phyloP scores from a whole-genome alignment of 352 stramenopile species.

The Achlya hypogyna region DNA sequence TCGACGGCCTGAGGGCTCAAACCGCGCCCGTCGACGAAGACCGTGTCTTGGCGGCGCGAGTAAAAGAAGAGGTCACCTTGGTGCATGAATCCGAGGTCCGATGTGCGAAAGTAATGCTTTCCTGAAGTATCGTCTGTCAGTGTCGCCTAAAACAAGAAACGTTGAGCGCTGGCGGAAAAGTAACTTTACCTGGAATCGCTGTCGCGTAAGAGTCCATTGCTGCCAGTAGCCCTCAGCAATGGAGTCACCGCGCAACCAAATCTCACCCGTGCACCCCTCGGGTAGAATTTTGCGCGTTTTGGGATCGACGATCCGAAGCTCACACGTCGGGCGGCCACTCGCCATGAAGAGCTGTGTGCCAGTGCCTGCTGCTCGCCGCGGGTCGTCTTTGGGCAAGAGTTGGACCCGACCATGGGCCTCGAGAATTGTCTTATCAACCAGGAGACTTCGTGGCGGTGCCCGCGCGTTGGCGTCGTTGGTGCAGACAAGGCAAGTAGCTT shows the following conservation, averaged over 20 bases:
- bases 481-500: neutral
- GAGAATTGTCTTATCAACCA: neutral
- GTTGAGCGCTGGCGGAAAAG: too few relatives aligned
- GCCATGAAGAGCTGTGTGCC: neutral
- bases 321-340: neutral
- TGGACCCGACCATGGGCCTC: neutral
- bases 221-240: neutral
- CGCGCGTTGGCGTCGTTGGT: neutral
- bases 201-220: neutral
- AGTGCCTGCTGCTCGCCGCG: neutral
- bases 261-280: neutral
- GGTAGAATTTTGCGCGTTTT: neutral
- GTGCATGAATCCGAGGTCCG: neutral
- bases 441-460: neutral
- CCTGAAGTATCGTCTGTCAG: neutral
- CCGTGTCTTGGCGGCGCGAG: neutral
- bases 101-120: neutral
- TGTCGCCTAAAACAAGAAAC: too few relatives aligned
- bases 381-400: neutral
- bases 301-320: neutral
- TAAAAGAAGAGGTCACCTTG: neutral
- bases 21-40: neutral
- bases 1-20: neutral
- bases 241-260: neutral
- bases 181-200: too few relatives aligned